Evolutionary conservation across 2,329 filamentous ascomycete species (phyloP).

Genomic region (Thyridium curvatum): DNA sequence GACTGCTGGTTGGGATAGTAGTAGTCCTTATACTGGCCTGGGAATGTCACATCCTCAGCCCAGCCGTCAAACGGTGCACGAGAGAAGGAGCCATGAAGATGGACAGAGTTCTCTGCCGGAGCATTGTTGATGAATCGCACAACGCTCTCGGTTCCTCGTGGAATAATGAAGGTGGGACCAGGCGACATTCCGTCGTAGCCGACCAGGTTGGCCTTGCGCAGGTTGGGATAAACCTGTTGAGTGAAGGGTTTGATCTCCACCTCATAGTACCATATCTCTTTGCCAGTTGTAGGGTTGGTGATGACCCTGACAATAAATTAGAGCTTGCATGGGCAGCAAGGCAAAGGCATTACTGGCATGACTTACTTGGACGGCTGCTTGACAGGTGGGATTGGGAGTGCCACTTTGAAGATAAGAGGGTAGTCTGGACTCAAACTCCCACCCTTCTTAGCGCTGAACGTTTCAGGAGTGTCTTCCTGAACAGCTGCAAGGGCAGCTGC

Average conservation of each 20-base stretch:
- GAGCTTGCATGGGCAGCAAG: no score
- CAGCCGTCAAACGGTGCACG: conserved; percentile 42
- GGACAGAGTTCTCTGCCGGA: conserved; percentile 35
- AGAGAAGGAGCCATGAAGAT: conserved; percentile 49
- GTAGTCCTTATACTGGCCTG: conserved; percentile 54
- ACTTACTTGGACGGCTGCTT: conserved; percentile 33
- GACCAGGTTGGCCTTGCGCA: conserved; percentile 19
- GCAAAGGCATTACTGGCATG: no score
- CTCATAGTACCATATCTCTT: conserved; percentile 28
- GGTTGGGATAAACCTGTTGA: conserved; percentile 28
- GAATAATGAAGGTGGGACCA: conserved; percentile 45
- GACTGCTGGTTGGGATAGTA: conserved; percentile 53
- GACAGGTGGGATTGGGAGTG: conserved; percentile 36
- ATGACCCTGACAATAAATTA: conserved; percentile 15
- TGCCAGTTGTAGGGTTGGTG: conserved; percentile 26
- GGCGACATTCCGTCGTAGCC: conserved; percentile 51
- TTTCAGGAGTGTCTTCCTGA: conserved; percentile 11
- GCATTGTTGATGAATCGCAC: conserved; percentile 48
- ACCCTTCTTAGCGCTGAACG: conserved; percentile 9
- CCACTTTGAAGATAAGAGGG: conserved; percentile 26
- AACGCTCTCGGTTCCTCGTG: conserved; percentile 41
- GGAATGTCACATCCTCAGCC: conserved; percentile 39
- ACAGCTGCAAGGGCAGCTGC: conserved; percentile 11
- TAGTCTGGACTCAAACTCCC: conserved; percentile 23
- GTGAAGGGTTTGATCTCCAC: conserved; percentile 23